Evolutionary conservation across 192 early-diverging fungal species (phyloP).

Genomic region (Backusella circina): DNA sequence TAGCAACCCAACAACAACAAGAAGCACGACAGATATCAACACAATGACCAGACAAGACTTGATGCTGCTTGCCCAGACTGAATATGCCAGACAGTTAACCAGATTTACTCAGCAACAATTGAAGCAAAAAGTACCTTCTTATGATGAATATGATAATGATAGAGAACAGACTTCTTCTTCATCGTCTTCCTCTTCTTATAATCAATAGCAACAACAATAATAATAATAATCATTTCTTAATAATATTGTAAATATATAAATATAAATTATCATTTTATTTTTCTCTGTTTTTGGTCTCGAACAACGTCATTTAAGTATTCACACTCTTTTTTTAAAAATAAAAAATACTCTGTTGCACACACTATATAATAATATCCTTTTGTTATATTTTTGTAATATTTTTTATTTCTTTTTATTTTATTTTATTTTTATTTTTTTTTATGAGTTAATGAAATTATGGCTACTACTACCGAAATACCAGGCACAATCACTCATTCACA

Average conservation of each 20-base stretch:
- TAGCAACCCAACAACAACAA: background rate
- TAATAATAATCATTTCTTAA: background rate
- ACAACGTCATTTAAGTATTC: background rate
- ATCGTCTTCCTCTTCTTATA: too few relatives aligned
- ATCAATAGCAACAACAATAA: background rate
- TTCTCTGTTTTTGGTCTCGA: background rate
- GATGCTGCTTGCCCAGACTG: background rate
- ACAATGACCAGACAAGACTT: conserved; percentile 8
- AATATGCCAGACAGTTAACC: conserved; percentile 8
- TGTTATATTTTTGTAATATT: background rate
- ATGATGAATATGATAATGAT: background rate
- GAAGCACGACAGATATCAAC: background rate
- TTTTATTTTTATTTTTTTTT: background rate
- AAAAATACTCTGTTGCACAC: background rate
- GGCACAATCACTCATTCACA: conserved; percentile 3
- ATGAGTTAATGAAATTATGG: background rate
- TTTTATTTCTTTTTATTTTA: background rate
- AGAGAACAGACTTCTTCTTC: background rate
- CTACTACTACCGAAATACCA: conserved; percentile 4
- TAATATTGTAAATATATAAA: too few relatives aligned
- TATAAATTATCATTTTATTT: background rate
- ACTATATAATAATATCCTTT: background rate
- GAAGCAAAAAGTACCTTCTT: background rate
- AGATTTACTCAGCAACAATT: conserved; percentile 6
- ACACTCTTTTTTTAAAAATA: background rate